Base-by-base conservation (phyloP, 257 asterid species). In the Thymus mandschuricus region DNA sequence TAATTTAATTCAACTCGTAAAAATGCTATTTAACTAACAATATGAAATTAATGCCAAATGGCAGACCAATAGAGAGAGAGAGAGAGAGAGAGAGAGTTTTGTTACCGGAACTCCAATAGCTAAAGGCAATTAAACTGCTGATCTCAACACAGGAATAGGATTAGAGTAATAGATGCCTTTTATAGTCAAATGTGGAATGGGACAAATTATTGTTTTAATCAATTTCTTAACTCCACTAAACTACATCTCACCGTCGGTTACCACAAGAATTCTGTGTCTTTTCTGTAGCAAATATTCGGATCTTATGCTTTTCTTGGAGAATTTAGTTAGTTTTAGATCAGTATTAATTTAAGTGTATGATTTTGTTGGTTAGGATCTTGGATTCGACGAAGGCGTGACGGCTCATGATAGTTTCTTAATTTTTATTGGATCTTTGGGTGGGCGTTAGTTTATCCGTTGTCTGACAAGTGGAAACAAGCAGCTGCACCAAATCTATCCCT, bases 41-140 rank as follows among this genome's bases (percentile, higher is more conserved):
- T 29, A 45, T n/a, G 10, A 41, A 69, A 21, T 21, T 21, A 21
- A 9, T 55, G 86, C 91, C 91, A 86, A 81, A 81, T 83, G 91
- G 86, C 88, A 70, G 69, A 21, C 21, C 21, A 21, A 21, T 21
- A 21, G 21, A 21, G 21, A 21, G 21, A 21, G 21, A 21, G 21
- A 21, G 21, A 21, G 21, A 21, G 21, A 21, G 21, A 21, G 21
- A 21, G 21, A 21, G 21, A 21, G 21, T 21, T 21, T 21, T 21
- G 21, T 21, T 52, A 78, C 80, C 58, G 57, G 49, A 73, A 51
- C 68, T 70, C 80, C 77, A 69, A 81, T 58, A 48, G 21, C 21
- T 21, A 21, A 21, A 21, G 21, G 21, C 21, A 21, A 21, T 21
- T 21, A 21, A 21, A 1, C 27, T 59, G 73, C 58, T 81, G 70